Base-by-base conservation (phyloP, 345 rosid species). In the Firmiana major region DNA sequence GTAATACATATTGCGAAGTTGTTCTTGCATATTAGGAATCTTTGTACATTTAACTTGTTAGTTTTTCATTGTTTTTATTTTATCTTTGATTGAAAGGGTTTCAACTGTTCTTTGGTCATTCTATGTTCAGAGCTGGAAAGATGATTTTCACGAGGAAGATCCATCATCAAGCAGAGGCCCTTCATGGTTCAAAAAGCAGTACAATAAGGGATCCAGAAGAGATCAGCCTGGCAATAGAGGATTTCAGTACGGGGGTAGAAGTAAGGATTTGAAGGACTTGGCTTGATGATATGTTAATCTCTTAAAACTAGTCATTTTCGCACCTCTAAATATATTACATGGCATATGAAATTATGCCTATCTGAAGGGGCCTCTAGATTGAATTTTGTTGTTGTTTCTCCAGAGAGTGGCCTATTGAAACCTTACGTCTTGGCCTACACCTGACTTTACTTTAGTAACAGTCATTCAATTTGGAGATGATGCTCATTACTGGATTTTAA, bases 151-250 rank as follows among this genome's bases (percentile, higher is more conserved):
- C 65, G 85, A 90, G 54, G 87, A 83, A 48, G 85, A 84, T 74
- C 83, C 89, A 2, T 81, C 85, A 34, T 85, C 91, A 53, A 84
- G 88, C 53, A 80, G 83, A 78, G 87, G 77, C 15, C 57, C 81
- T 55, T 88, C 98, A 0, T 88, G 98, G 98, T 91, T 87, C 79
- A 87, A 80, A 78, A 87, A 85, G 21, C 82, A 88, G 31, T 83
- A 83, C 71, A 57, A 71, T 17, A 88, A 71, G 78, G 89, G 90
- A 70, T 66, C 90, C 13, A 83, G 81, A 81, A 84, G 77, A 28
- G 82, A 82, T 9, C 12, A 42, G 75, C 80, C 79, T 76, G 81
- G 80, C 76, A 88, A 82, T 81, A 81, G 81, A 63, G 85, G 87
- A 71, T 60, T 76, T 45, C 79, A 76, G 24, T 78, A 34, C 49